These are phyloP conservation scores for Blastobotrys peoriensis DNA, from an alignment of 805 yeast species.

Conservation along the genomic window DNA sequence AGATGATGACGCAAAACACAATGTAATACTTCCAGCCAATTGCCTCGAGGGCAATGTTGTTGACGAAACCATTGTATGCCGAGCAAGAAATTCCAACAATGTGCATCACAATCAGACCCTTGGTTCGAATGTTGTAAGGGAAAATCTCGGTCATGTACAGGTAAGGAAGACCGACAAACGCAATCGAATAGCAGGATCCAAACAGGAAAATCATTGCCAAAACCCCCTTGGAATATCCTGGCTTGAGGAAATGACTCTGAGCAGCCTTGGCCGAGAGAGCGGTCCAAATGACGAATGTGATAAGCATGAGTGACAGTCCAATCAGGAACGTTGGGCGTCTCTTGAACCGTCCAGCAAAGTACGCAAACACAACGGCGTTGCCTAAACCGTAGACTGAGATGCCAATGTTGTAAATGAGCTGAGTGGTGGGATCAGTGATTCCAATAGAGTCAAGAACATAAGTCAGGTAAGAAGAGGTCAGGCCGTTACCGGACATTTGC, in stretches of 20 bases:
- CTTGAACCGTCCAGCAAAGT: conserved; percentile 11
- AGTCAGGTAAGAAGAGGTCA: conserved; percentile 37
- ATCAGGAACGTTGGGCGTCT: conserved; percentile 13
- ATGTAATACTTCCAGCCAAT: conserved; percentile 41
- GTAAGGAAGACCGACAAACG: conserved; percentile 32
- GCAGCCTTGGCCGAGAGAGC: conserved; percentile 9
- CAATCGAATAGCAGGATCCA: conserved; percentile 11
- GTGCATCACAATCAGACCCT: conserved; percentile 8
- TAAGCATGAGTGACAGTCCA: conserved; percentile 11
- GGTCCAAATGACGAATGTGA: conserved; percentile 33
- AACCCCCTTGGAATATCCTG: conserved; percentile 9
- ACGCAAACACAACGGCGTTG: conserved; percentile 10
- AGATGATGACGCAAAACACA: conserved; percentile 24
- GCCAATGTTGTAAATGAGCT: conserved; percentile 16
- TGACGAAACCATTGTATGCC: conserved; percentile 9
- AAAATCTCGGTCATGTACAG: conserved; percentile 33
- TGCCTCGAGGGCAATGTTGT: conserved; percentile 33
- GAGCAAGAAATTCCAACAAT: not conserved
- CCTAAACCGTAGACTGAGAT: conserved; percentile 9
- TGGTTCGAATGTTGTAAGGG: conserved; percentile 15
- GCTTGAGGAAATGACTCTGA: conserved; percentile 6
- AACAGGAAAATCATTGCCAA: conserved; percentile 15
- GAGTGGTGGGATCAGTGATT: conserved; percentile 31
- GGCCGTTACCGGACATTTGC: conserved; percentile 16
- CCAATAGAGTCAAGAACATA: conserved; percentile 51